Conservation (phyloP, 352 stramenopile genomes). For the Pythium monospermum region DNA sequence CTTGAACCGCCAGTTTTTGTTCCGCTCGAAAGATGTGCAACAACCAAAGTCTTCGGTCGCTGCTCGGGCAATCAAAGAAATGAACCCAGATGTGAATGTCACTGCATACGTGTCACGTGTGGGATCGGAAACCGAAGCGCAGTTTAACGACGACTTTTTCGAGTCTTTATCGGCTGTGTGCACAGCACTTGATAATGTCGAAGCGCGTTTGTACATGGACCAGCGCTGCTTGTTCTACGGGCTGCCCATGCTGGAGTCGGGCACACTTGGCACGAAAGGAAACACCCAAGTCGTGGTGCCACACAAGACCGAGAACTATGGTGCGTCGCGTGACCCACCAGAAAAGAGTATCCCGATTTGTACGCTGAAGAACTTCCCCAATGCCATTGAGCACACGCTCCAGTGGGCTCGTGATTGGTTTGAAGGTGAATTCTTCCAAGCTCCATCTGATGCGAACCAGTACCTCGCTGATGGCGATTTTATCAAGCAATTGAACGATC, state of each 20-base stretch:
- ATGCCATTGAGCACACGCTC: conserved; percentile 98
- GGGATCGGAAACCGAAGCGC: conserved; percentile 92
- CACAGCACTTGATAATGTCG: conserved; percentile 98
- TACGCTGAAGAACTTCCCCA: conserved; percentile 99
- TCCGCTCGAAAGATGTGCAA: conserved; percentile 96
- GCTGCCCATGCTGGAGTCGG: conserved; percentile 98
- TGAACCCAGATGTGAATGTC: conserved; percentile 96
- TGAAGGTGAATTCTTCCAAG: conserved; percentile 98
- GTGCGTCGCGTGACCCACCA: conserved; percentile 95
- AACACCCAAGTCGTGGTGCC: conserved; percentile 94
- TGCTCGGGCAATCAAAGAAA: conserved; percentile 87
- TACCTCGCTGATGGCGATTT: conserved; percentile 87
- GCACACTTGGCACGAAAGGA: conserved; percentile 98
- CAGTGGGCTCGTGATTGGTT: conserved; percentile 99
- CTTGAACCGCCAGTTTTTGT: conserved; percentile 98
- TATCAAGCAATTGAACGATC: conserved; percentile 91
- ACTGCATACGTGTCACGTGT: conserved; percentile 81
- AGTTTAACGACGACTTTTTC: conserved; percentile 99
- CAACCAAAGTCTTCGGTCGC: conserved; percentile 95
- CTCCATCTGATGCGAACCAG: conserved; percentile 94
- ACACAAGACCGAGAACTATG: conserved; percentile 96
- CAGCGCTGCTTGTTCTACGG: conserved; percentile 95
- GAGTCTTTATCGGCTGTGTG: conserved; percentile 93
- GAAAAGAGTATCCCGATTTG: conserved; percentile 99
- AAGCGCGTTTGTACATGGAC: conserved; percentile 98